A percentile compares a stretch with the other conserved stretches of the same genome.
phyloP scores from a whole-genome alignment of 2,329 filamentous ascomycete genomes.

The Ceratocystis cubensis region DNA sequence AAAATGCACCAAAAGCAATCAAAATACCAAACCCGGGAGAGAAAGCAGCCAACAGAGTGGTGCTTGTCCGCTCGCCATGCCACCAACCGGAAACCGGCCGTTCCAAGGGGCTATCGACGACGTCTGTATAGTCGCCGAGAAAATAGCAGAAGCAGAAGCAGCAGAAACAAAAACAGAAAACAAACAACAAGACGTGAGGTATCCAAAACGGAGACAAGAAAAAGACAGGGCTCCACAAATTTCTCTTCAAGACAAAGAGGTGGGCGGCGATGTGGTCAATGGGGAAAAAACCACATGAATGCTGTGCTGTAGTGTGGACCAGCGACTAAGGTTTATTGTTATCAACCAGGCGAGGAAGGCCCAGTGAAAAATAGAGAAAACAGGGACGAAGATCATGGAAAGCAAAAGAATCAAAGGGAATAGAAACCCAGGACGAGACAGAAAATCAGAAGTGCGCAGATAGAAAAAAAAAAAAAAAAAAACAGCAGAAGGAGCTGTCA shows the following conservation, averaged over 20 bases:
- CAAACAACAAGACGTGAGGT: background rate
- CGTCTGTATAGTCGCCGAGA: background rate
- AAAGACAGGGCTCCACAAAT: background rate
- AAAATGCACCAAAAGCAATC: background rate
- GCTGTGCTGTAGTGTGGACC: slow-evolving; percentile 7
- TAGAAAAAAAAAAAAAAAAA: background rate
- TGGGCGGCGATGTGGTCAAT: background rate
- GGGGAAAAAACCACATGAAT: background rate
- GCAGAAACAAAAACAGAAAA: background rate
- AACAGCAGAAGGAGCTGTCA: background rate
- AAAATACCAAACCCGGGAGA: background rate
- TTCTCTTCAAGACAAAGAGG: background rate
- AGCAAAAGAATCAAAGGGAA: background rate
- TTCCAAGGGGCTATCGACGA: background rate
- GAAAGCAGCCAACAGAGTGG: background rate
- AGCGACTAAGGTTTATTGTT: background rate
- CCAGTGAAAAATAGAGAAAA: background rate
- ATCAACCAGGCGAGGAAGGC: background rate
- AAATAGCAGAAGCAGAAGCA: background rate
- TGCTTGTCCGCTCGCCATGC: background rate
- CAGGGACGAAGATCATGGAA: background rate
- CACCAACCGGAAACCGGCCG: background rate
- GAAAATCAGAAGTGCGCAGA: background rate
- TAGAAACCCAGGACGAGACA: background rate
- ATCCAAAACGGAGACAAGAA: background rate